Percentiles rank a stretch among this genome's conserved stretches.
phyloP scores from a whole-genome alignment of 1,139 yeast species.

The Saccharomycopsis crataegensis region DNA sequence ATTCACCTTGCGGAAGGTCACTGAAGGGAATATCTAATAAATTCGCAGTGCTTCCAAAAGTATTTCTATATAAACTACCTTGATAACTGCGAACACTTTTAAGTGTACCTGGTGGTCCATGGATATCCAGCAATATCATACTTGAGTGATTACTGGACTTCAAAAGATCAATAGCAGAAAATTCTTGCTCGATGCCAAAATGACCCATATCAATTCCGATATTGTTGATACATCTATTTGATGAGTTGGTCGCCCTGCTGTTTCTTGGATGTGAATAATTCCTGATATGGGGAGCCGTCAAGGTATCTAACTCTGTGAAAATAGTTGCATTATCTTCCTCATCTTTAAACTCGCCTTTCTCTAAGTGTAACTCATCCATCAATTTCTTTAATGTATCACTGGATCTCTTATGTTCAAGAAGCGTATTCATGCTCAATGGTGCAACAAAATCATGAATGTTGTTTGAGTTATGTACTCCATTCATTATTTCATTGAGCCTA shows the following conservation, averaged over 20 bases:
- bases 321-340: background rate
- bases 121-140: background rate
- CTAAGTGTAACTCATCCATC: background rate
- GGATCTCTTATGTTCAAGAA: background rate
- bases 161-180: background rate
- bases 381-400: background rate
- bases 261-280: background rate
- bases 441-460: background rate
- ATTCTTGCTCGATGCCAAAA: background rate
- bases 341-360: background rate
- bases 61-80: background rate
- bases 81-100: background rate
- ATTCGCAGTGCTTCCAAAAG: background rate
- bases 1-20: background rate
- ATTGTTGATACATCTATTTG: too few species aligned
- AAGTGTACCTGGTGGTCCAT: background rate
- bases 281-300: background rate
- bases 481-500: too few species aligned
- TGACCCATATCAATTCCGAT: too few species aligned
- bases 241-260: too few species aligned
- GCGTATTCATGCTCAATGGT: background rate
- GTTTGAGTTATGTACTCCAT: background rate
- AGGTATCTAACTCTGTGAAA: background rate
- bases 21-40: background rate
- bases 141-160: background rate